These are phyloP conservation scores for Toxoplasma gondii DNA, from an alignment of 169 alveolate species.

Conservation along the genomic window DNA sequence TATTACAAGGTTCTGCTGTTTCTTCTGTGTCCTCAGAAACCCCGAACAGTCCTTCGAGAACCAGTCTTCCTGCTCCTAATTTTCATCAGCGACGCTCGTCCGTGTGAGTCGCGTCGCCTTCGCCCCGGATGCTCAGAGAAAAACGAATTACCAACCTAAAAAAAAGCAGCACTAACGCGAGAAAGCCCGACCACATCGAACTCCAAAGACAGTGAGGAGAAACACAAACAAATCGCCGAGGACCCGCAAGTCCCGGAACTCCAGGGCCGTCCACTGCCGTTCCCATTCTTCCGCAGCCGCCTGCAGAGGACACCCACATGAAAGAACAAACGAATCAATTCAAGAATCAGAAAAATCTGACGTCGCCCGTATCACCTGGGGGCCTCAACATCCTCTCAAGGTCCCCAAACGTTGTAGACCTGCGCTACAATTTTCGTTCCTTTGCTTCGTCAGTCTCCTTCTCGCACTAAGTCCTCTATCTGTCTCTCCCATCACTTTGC, in stretches of 20 bases:
- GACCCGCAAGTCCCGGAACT: conserved; percentile 1
- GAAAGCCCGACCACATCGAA: not conserved
- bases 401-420: no score
- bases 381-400: not conserved
- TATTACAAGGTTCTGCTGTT: no score
- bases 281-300: not conserved
- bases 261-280: not conserved
- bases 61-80: no score
- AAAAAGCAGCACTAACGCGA: no score
- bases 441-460: not conserved
- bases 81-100: no score
- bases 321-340: not conserved
- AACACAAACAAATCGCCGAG: not conserved
- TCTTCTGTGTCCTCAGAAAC: no score
- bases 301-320: not conserved
- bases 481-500: not conserved
- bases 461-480: not conserved
- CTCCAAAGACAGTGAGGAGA: not conserved
- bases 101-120: no score
- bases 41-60: no score
- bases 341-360: not conserved
- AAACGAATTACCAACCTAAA: no score
- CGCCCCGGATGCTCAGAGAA: no score
- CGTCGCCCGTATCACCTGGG: not conserved
- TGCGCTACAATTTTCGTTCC: not conserved